Base-by-base conservation (phyloP, 306 rosid species). In the Prinsepia uniflora region DNA sequence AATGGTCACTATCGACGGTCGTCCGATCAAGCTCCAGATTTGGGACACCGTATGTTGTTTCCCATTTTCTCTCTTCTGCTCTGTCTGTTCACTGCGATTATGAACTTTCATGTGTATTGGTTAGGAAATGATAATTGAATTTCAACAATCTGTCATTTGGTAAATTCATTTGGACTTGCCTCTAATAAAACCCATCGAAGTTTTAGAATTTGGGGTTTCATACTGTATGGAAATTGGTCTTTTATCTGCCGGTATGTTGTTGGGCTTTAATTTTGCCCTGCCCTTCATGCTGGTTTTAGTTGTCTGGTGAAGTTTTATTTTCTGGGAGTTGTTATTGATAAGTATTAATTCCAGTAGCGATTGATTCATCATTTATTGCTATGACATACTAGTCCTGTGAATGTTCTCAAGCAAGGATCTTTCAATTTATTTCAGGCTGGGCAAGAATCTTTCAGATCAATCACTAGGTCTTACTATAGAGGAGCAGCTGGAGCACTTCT, bases 401-500 rank as follows among this genome's bases (percentile, higher is more conserved):
- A 53, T 41, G 19, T 47, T 43, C 34, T 74, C n/a, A 47, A 42
- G 30, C n/a, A 43, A 47, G 73, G 67, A 46, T 61, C 6, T 2
- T 8, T 60, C 53, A 63, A 75, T 80, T 60, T 75, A 45, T 62
- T 84, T 75, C 86, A 93, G 98, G 98, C 98, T 65, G 98, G 98
- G 76, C 98, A 93, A 87, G 98, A 93, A 76, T 90, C 98, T 18
- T 93, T 93, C 87, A 86, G 98, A 80, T 93, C 98, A 19, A 93
- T 93, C 81, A 93, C 98, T 75, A 84, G 98, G 81, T 93, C 98
- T 56, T 93, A 93, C 80, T 93, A 93, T 72, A 82, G 98, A 73
- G 98, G 97, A 84, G 98, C 98, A 50, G 98, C 96, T 8, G 98
- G 96, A 47, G 98, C 98, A 57, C 96, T 93, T 72, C 86, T 93